Evolutionary conservation across 2,329 filamentous ascomycete species (phyloP), one percentile per base, ranked within the genome.

Genomic region (Sporothrix sp.): DNA sequence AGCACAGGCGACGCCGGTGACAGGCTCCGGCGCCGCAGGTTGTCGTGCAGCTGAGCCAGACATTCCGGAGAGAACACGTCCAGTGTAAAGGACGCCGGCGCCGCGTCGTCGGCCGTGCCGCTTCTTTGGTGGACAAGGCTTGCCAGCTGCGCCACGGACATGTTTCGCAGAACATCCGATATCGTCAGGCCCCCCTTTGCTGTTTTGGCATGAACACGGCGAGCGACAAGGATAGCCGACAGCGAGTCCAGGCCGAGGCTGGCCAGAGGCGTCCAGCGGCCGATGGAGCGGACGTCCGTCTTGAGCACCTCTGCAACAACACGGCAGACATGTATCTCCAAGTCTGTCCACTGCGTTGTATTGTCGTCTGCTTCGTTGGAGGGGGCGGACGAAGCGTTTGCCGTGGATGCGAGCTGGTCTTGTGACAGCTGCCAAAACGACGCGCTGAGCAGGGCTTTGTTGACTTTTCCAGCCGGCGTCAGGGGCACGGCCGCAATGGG

Each of bases 221-320:
- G 79, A 0, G 84, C 77, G 8, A 94, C 66, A 0, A 76, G 68
- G 55, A 95, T 94, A 0, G 86, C 87, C 7, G 83, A 85, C 23
- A 95, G 79, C 0, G 89, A 95, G 62, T 95, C 88, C 6, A 96
- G 64, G 0, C 90, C 90, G 3, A 95, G 65, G n/a, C 75, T 78
- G 50, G 84, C 81, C 54, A 95, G 84, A 0, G 88, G 87, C 0
- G 81, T 83, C 67, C 81, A 82, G 28, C 77, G 76, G 9, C 66
- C 68, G 33, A 95, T 71, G 0, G 70, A 65, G 1, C 62, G 58
- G 3, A 61, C 51, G 0, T 75, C 60, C 1, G 78, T 61, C 0
- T 66, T 61, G 2, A 83, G 69, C 0, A 74, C 66, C 5, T 70
- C 58, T 0, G 76, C 68, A 7, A 94, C 65, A 1, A 74, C 66